Evolutionary conservation across 768 basidiomycete species (phyloP), one percentile per base, ranked within the genome.

Genomic region (Tricholoma saponaceum): DNA sequence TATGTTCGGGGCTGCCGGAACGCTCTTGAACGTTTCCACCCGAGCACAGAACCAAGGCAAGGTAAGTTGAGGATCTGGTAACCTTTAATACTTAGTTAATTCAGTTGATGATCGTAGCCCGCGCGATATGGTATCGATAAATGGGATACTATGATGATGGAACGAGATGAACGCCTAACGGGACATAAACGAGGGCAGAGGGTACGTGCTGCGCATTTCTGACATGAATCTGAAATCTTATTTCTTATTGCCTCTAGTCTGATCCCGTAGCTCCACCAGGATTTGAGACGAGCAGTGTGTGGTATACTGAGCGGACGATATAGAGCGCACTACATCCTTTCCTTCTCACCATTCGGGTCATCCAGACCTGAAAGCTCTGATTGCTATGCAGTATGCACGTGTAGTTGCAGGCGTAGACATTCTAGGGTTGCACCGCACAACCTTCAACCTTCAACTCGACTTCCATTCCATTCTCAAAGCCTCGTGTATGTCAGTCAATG

Each of bases 121-220:
- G 82, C 90, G 30, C 83, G 96, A 51, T 95, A 95, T 67, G 81
- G 85, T 53, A 68, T 96, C 32, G 96, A 98, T 67, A 72, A 81
- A 20, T 98, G 93, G 94, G 96, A 98, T 60, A 82, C 90, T 54
- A 92, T 91, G 89, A 92, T 98, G 93, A 93, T 98, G 87, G 83
- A 86, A 66, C 80, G 96, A 56, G 96, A 98, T 76, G 79, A 82
- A 67, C 80, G 90, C 61, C 71, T 98, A 67, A 97, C 95, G 2
- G 96, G 96, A 12, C 89, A 90, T 68, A 66, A 74, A 65, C 83
- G 96, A 62, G 93, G 93, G 54, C 96, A 98, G 70, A 80, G 81
- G 69, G 95, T 95, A 70, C 66, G 92, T 62, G 51, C 51, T 23
- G 55, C 28, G 25, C 39, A 47, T 52, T 46, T 1, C 18, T 56